Base-by-base conservation (phyloP, 2,329 filamentous ascomycete genomes). In the Claviceps monticola region DNA sequence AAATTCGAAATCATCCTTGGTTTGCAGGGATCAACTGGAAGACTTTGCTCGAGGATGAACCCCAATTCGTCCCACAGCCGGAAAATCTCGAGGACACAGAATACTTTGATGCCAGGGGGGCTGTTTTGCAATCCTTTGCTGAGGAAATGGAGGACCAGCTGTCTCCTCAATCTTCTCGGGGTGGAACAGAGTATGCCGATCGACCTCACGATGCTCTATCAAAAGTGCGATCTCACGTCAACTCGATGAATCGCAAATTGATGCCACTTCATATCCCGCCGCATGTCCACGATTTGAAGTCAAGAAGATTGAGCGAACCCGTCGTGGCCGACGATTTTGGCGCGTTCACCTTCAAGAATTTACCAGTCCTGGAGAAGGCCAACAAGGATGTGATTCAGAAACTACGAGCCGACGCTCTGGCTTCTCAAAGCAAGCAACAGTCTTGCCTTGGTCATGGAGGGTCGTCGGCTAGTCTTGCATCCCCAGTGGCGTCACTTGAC, bases 371-470 rank as follows among this genome's bases (percentile, higher is more conserved):
- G 17, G 93, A 97, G 61, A 97, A 96, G 67, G 93, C 93, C 51
- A 98, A 98, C 69, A 98, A 98, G 65, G 93, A 98, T 61, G 89
- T 97, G 34, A 95, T 98, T 36, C 90, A 97, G 61, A 97, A 97
- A 66, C 74, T 98, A 53, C 83, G 90, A 11, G 88, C 90, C 21
- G 90, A 97, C 66, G 90, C 93, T 3, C 76, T 96, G 71, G 89
- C 80, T 2, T 69, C 74, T 2, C 79, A 83, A 58, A 78, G 67
- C 61, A 82, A 83, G 60, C 68, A 70, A 60, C 68, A 70, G 37
- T 64, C 71, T 5, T 64, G 67, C 4, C 61, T 68, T 36, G 77
- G 72, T 53, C 71, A 74, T 1, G 69, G 71, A 49, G 68, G 16
- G 16, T 34, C 68, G 8, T 56, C 64, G 38, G 67, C 62, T 37